A percentile compares a stretch with the other conserved stretches of the same genome.
Evolutionary conservation across 2,329 filamentous ascomycete genomes (phyloP).

Genomic region (Ophiocordyceps australis): DNA sequence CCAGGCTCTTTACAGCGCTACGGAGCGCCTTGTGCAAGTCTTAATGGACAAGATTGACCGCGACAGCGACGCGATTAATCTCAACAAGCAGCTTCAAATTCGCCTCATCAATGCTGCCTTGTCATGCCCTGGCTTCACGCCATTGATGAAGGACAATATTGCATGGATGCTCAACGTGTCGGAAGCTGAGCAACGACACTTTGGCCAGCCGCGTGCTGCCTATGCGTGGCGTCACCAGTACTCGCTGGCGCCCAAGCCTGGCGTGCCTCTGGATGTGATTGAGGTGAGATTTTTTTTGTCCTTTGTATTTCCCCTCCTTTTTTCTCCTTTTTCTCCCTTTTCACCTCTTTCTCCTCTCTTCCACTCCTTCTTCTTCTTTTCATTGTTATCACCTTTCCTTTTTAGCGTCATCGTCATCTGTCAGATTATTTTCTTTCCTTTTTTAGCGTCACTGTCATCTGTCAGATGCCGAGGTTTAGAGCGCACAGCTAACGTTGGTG

Average conservation of each 20-base stretch:
- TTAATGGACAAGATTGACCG: constrained; percentile 23
- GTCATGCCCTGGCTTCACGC: constrained; percentile 40
- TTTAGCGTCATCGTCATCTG: no score
- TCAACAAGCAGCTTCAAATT: constrained; percentile 33
- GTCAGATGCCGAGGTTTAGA: no score
- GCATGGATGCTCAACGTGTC: constrained; percentile 20
- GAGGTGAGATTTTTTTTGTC: no score
- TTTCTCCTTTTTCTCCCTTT: no score
- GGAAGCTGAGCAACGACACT: constrained; percentile 15
- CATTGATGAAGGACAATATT: constrained; percentile 42
- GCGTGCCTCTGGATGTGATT: constrained; percentile 29
- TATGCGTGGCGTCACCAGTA: constrained; percentile 33
- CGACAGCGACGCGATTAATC: constrained; percentile 18
- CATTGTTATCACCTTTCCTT: no score
- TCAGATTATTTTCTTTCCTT: no score
- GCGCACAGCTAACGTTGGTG: neutral
- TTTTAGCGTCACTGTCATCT: no score
- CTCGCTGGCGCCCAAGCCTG: constrained; percentile 28
- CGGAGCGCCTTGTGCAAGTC: constrained; percentile 26
- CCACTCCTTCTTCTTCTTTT: no score
- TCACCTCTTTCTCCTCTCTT: no score
- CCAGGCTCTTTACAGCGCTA: constrained; percentile 29
- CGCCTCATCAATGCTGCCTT: constrained; percentile 34
- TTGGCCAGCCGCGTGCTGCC: constrained; percentile 28
- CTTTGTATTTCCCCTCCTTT: no score